These are phyloP conservation scores for Hippophae gyantsensis DNA, from an alignment of 306 rosid species.

Conservation along the genomic window DNA sequence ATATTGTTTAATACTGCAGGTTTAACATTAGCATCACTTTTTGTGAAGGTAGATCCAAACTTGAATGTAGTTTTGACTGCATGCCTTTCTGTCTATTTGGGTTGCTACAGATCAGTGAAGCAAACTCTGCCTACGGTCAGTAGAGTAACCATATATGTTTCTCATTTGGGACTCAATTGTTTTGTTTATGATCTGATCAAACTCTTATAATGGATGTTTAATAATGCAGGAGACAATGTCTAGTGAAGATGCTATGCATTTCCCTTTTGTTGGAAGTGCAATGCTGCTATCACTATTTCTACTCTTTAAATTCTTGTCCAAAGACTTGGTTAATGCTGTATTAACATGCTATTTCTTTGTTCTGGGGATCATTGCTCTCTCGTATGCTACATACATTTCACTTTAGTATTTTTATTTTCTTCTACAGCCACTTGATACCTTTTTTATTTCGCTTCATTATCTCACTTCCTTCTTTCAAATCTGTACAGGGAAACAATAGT, in stretches of 20 bases:
- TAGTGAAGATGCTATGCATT: constrained; percentile 96
- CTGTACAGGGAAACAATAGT: constrained; percentile 74
- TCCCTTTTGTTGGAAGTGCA: constrained; percentile 98
- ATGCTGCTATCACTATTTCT: constrained; percentile 89
- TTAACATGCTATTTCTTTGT: constrained; percentile 89
- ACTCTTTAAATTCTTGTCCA: constrained; percentile 91
- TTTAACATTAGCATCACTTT: constrained; percentile 84
- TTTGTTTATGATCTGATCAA: background rate
- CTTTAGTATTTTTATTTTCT: background rate
- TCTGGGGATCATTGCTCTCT: constrained; percentile 92
- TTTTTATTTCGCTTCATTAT: constrained; percentile 3
- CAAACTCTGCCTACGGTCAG: constrained; percentile 92
- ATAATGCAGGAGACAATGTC: constrained; percentile 97
- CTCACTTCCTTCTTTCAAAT: constrained; percentile 15
- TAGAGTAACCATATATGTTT: background rate
- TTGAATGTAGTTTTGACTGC: constrained; percentile 86
- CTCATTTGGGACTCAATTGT: background rate
- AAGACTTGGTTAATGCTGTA: constrained; percentile 97
- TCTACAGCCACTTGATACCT: background rate
- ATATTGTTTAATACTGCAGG: constrained; percentile 40
- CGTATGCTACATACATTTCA: constrained; percentile 45
- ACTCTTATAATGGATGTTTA: constrained; percentile 6
- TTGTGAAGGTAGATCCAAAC: constrained; percentile 80
- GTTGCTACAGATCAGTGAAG: constrained; percentile 93
- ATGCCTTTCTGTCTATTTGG: constrained; percentile 76